Evolutionary conservation across 805 yeast species (phyloP).

Genomic region (Sungouiella thailandica): DNA sequence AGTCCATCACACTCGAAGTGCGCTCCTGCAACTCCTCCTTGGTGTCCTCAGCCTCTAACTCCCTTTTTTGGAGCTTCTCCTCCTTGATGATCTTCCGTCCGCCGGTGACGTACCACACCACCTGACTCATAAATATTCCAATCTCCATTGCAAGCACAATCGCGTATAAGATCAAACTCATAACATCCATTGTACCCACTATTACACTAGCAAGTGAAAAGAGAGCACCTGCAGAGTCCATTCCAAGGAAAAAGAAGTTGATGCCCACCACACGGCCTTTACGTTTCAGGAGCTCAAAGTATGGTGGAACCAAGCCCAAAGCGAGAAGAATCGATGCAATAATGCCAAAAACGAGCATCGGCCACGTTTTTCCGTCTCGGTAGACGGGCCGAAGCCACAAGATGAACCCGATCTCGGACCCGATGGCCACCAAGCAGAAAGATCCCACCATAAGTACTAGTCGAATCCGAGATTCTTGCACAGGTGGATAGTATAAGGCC

Average conservation of each 20-base stretch:
- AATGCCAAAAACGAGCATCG: conserved; percentile 73
- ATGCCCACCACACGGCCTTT: conserved; percentile 85
- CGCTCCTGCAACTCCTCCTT: neutral
- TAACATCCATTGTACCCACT: conserved; percentile 61
- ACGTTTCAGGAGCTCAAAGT: conserved; percentile 74
- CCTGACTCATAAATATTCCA: conserved; percentile 70
- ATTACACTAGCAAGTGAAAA: conserved; percentile 59
- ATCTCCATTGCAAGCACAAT: conserved; percentile 70
- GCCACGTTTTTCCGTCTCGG: conserved; percentile 58
- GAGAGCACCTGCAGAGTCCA: conserved; percentile 79
- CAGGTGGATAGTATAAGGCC: conserved; percentile 66
- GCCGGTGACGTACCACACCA: conserved; percentile 53
- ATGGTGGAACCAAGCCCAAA: conserved; percentile 82
- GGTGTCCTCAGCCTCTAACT: neutral
- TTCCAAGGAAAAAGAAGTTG: conserved; percentile 67
- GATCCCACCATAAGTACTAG: conserved; percentile 30
- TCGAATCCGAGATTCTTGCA: conserved; percentile 27
- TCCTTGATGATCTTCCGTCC: conserved; percentile 25
- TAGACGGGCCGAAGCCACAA: conserved; percentile 61
- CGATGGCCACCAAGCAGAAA: conserved; percentile 40
- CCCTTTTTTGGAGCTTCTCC: conserved; percentile 14
- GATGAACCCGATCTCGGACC: conserved; percentile 65
- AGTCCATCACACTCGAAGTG: neutral
- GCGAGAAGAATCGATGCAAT: conserved; percentile 73
- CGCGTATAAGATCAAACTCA: conserved; percentile 74